Conservation (phyloP, 2,329 filamentous ascomycete genomes). For the Seiridium unicorne region DNA sequence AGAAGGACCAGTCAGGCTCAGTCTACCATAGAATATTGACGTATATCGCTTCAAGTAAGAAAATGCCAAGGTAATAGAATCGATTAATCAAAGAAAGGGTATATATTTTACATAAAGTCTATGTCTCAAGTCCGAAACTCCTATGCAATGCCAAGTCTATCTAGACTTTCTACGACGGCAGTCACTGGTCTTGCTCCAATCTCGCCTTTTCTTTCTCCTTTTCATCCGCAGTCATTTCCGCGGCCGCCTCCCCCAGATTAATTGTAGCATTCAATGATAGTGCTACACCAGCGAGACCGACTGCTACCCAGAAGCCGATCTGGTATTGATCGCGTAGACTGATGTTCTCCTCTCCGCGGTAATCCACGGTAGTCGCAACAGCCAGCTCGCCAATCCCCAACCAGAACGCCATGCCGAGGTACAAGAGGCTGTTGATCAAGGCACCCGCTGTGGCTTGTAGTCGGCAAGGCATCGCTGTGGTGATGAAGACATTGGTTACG, state of each 20-base stretch:
- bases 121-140: too few species aligned
- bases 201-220: slow-evolving; percentile 24
- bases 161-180: background rate
- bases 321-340: slow-evolving; percentile 24
- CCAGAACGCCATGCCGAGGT: slow-evolving; percentile 70
- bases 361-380: slow-evolving; percentile 43
- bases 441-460: slow-evolving; percentile 72
- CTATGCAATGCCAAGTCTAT: background rate
- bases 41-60: too few species aligned
- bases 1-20: too few species aligned
- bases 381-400: slow-evolving; percentile 69
- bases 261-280: slow-evolving; percentile 22
- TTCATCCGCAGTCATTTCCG: slow-evolving; percentile 30
- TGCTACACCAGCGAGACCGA: slow-evolving; percentile 23
- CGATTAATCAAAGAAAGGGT: too few species aligned
- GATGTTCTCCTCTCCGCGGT: slow-evolving; percentile 12
- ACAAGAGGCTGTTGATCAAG: slow-evolving; percentile 67
- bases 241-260: slow-evolving; percentile 25
- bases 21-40: too few species aligned
- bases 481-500: slow-evolving; percentile 75
- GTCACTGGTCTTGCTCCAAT: background rate
- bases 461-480: slow-evolving; percentile 63
- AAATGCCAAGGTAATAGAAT: too few species aligned
- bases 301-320: slow-evolving; percentile 28
- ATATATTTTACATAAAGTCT: too few species aligned